Evolutionary conservation across 129 eudicot genomes (phyloP), one percentile per base, ranked within the genome.

Genomic region (Arctium lappa): DNA sequence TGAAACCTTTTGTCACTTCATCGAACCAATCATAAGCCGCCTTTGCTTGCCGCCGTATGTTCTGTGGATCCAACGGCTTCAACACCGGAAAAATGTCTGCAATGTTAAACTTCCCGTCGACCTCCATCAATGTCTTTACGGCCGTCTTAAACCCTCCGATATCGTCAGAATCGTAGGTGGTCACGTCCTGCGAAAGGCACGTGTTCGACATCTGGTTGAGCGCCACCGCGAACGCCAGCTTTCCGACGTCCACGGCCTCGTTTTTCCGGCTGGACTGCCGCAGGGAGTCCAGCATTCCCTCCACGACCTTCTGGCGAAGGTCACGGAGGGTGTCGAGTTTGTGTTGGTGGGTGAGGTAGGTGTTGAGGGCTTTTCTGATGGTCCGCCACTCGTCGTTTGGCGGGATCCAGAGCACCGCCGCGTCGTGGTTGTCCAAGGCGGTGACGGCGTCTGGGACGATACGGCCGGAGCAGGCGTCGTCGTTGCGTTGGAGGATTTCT

Each of bases 141-240:
- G 77, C 39, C 38, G 48, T 75, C 69, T 76, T 68, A 32, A 88
- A 74, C 77, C 86, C 90, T 6, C 69, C 13, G 11, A 75, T 56
- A 33, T 22, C 71, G 13, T 83, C 53, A 3, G 84, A 75, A 2
- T 3, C 72, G 0, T 34, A 81, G 75, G 85, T 87, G 15, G 81
- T 73, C 81, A 90, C 48, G 70, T 88, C 79, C 13, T 8, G 50
- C 0, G 91, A 90, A 63, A 86, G 76, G 37, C 88, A 74, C 1
- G 87, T 86, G 83, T 83, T 90, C 0, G 90, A 84, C 56, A 90
- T 72, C 77, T 86, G 79, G 48, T 90, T 86, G 74, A 90, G 65
- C 16, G 88, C 44, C 0, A 87, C 83, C 3, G 82, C 82, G 29
- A 90, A 88, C 1, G 79, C 88, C 8, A 85, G 6, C 15, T 81